Evolutionary conservation across 225 moss, liverwort and hornwort species (phyloP), one percentile per base, ranked within the genome.

Genomic region (Neckera pumila): DNA sequence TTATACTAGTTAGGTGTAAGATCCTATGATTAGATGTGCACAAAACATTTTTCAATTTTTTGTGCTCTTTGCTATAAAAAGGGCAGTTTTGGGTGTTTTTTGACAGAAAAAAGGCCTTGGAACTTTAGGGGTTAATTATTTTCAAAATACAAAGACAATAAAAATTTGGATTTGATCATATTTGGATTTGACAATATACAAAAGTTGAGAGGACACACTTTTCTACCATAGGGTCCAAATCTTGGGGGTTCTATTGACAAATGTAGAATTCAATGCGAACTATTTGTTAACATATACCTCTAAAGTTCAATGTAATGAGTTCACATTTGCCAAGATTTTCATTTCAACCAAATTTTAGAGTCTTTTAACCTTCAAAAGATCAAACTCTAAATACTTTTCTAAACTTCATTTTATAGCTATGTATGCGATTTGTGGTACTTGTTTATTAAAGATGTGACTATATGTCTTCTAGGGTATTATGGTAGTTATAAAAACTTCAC

Each of bases 231-330:
- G 25, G 12, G 13, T 25, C 4, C 1, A 2, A 14, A 12, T 69
- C 69, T 6, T 22, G 2, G 19, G 5, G 8, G 2, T 62, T 63
- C 2, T 10, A 34, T 36, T 34, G 36, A 36, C 34, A 65, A 10
- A 2, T 64, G 17, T 19, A 19, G 2, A 65, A 0, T 36, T 36
- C 36, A 65, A 19, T 1, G 1, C 2, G 0, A 1, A 17, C 2
- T 69, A 22, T 23, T 38, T 22, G 4, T 22, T n/a, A 69, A 13
- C 1, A 69, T 40, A 25, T 2, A 70, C 40, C 3, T 40, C 5
- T 2, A 40, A 14, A 70, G 25, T 40, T 4, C 1, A 40, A 2
- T 12, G 25, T 12, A 2, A 69, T 69, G 14, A 69, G 1, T 38
- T 69, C 4, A 70, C 1, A 70, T 0, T 25, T 40, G 5, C 8